Conservation (phyloP, 805 yeast species). For the Candida golubevii region DNA sequence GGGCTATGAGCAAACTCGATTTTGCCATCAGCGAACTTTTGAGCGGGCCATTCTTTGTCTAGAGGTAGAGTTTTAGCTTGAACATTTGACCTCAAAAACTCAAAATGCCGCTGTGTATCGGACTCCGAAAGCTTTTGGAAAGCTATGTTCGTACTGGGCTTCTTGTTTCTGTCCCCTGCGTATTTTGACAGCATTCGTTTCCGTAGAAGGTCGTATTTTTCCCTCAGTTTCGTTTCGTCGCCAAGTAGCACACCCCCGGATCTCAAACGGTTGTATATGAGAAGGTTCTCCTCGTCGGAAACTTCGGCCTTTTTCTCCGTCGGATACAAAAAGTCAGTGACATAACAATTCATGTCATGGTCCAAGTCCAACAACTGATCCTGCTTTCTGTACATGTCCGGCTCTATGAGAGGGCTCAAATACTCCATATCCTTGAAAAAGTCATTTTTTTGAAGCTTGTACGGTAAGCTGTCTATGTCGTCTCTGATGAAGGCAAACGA, state of each 20-base stretch:
- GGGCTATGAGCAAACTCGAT: constrained; percentile 23
- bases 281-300: constrained; percentile 6
- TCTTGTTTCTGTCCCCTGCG: not conserved
- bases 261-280: not conserved
- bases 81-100: constrained; percentile 1
- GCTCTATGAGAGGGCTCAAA: constrained; percentile 46
- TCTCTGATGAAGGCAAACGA: constrained; percentile 67
- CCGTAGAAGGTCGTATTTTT: not conserved
- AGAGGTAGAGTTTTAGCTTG: not conserved
- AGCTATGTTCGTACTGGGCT: not conserved
- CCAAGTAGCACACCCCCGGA: not conserved
- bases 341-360: constrained; percentile 24
- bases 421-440: constrained; percentile 50
- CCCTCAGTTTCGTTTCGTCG: not conserved
- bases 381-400: constrained; percentile 33
- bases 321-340: constrained; percentile 28
- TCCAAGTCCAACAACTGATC: constrained; percentile 37
- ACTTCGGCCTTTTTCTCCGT: not conserved
- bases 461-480: constrained; percentile 56
- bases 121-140: constrained; percentile 5
- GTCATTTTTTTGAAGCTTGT: constrained; percentile 44
- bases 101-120: not conserved
- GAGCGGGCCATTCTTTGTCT: constrained; percentile 7
- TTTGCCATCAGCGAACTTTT: constrained; percentile 34
- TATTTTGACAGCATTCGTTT: not conserved